Evolutionary conservation across 192 early-diverging fungal species (phyloP).

Genomic region (Thoreauomyces humboldtii): DNA sequence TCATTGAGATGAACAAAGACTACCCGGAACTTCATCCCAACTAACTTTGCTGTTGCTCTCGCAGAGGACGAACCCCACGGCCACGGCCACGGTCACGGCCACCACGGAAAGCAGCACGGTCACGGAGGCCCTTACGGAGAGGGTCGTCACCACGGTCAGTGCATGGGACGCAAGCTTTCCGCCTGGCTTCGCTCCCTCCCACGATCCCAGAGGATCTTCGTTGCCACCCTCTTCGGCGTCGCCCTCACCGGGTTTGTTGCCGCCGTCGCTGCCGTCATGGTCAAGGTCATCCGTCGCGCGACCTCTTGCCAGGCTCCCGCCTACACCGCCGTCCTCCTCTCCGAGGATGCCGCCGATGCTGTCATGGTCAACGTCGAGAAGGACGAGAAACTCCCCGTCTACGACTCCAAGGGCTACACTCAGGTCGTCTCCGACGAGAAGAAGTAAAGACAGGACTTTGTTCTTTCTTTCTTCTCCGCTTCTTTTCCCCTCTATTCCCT

Average conservation of each 20-base stretch:
- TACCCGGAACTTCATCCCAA: not conserved
- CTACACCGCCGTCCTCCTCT: not conserved
- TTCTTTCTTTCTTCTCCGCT: not conserved
- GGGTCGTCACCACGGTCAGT: not conserved
- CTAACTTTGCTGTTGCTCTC: not conserved
- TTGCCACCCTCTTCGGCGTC: conserved; percentile 16
- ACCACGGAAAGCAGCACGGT: not conserved
- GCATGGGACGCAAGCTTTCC: conserved; percentile 9
- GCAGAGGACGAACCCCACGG: not conserved
- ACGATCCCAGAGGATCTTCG: conserved; percentile 3
- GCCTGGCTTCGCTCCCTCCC: conserved; percentile 13
- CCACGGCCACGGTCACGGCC: not conserved
- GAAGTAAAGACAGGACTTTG: not conserved
- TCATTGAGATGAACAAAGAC: not conserved
- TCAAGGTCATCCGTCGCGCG: not conserved
- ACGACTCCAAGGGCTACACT: conserved; percentile 14
- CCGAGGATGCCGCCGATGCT: not conserved
- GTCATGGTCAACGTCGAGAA: conserved; percentile 1
- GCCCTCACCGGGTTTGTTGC: conserved; percentile 11
- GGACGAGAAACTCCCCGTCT: conserved; percentile 22
- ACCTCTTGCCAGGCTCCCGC: no score
- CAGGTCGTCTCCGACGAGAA: conserved; percentile 2
- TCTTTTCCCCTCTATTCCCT: no score
- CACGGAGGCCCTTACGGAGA: no score
- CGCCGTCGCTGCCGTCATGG: not conserved